Conservation (phyloP, 768 basidiomycete species). For the Leccinum incarnatum region DNA sequence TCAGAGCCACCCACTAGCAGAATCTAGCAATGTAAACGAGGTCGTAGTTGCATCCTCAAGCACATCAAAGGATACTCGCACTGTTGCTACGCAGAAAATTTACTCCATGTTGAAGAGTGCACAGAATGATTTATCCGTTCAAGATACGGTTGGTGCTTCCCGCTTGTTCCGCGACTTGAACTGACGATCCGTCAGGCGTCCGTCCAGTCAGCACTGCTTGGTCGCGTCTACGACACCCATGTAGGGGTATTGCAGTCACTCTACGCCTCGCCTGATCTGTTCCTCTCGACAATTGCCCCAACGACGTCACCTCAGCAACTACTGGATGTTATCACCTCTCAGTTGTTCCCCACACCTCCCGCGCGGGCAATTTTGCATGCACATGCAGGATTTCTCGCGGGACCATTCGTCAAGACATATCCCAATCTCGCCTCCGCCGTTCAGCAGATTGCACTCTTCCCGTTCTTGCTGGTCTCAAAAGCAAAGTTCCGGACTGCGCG, state of each 20-base stretch:
- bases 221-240: slow-evolving; percentile 67
- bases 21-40: slow-evolving; percentile 38
- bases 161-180: neutral
- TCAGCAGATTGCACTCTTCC: slow-evolving; percentile 61
- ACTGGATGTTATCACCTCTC: slow-evolving; percentile 24
- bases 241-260: slow-evolving; percentile 61
- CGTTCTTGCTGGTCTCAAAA: slow-evolving; percentile 73
- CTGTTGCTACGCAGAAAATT: slow-evolving; percentile 56
- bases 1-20: slow-evolving; percentile 23
- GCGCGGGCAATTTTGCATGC: slow-evolving; percentile 50
- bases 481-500: slow-evolving; percentile 62
- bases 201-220: slow-evolving; percentile 59
- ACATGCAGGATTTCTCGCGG: slow-evolving; percentile 57
- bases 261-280: slow-evolving; percentile 49
- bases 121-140: slow-evolving; percentile 23
- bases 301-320: slow-evolving; percentile 22
- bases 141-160: slow-evolving; percentile 34
- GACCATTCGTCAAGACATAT: slow-evolving; percentile 38
- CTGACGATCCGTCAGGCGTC: slow-evolving; percentile 42
- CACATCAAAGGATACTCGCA: slow-evolving; percentile 60
- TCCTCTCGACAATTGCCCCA: slow-evolving; percentile 38
- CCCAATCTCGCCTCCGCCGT: slow-evolving; percentile 32
- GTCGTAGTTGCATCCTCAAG: slow-evolving; percentile 55
- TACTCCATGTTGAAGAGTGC: slow-evolving; percentile 37
- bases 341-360: slow-evolving; percentile 38